Evolutionary conservation across 345 rosid genomes (phyloP).

Genomic region (Eucalyptus pauciflora): DNA sequence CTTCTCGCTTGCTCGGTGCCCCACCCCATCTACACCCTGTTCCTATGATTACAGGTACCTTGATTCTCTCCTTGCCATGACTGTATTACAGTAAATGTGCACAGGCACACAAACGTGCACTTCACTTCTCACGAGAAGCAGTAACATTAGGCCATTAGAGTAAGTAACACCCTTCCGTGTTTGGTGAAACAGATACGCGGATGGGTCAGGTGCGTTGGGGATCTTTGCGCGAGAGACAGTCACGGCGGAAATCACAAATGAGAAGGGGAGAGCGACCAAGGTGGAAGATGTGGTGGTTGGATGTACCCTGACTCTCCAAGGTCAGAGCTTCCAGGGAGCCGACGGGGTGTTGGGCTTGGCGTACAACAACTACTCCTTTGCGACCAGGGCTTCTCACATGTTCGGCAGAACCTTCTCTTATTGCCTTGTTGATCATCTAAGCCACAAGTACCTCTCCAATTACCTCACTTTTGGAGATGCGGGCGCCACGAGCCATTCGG

Average conservation of each 20-base stretch:
- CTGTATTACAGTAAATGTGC: neutral
- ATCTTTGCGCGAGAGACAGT: constrained; percentile 45
- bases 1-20: constrained; percentile 43
- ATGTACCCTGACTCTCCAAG: constrained; percentile 26
- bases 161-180: neutral
- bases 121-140: neutral
- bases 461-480: constrained; percentile 36
- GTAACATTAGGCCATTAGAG: neutral
- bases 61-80: neutral
- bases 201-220: constrained; percentile 32
- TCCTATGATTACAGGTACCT: constrained; percentile 49
- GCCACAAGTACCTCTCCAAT: constrained; percentile 30
- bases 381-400: constrained; percentile 10
- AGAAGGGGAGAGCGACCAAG: constrained; percentile 12
- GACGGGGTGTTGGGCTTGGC: constrained; percentile 57
- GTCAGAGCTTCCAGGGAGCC: constrained; percentile 13
- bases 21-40: constrained; percentile 36
- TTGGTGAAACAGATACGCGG: constrained; percentile 15
- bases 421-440: constrained; percentile 51
- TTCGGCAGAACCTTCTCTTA: constrained; percentile 43
- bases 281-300: constrained; percentile 26
- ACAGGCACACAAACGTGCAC: neutral
- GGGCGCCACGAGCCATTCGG: neutral
- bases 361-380: constrained; percentile 26
- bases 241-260: neutral